Evolutionary conservation across 495 filamentous ascomycete species (phyloP).

Genomic region (Annulohypoxylon maeteangense): DNA sequence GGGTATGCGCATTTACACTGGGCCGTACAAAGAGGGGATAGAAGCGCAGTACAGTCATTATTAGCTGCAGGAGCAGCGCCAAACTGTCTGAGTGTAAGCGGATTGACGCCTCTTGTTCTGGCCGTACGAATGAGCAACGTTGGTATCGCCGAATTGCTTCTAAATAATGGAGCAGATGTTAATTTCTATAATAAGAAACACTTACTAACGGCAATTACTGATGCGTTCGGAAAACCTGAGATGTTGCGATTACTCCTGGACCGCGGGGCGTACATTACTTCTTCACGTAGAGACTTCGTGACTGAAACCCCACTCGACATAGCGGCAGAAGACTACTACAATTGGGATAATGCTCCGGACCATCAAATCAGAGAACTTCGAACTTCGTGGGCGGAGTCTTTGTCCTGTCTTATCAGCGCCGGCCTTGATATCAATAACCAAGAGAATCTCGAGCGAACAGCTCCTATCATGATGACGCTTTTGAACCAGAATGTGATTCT

Average conservation of each 20-base stretch:
- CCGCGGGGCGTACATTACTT: not conserved
- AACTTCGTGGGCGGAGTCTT: not conserved
- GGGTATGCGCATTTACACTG: not conserved
- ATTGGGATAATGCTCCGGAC: too few species aligned
- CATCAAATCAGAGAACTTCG: not conserved
- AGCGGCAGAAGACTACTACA: not conserved
- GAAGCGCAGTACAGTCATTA: not conserved
- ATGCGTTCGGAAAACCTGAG: not conserved
- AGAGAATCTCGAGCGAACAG: not conserved
- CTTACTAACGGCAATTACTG: not conserved
- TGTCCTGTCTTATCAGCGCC: not conserved
- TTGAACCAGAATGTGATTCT: not conserved
- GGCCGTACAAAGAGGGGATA: not conserved
- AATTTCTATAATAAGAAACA: not conserved
- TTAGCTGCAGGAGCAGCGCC: not conserved
- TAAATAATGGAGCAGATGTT: not conserved
- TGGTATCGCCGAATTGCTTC: not conserved
- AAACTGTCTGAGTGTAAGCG: not conserved
- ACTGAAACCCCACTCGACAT: not conserved
- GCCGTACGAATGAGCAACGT: not conserved
- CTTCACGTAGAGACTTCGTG: too few species aligned
- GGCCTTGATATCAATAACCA: not conserved
- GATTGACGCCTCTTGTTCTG: not conserved
- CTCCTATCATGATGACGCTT: not conserved
- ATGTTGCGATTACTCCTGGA: not conserved